Evolutionary conservation across 768 basidiomycete species (phyloP), one percentile per base, ranked within the genome.

Genomic region (Hortiboletus campestris): DNA sequence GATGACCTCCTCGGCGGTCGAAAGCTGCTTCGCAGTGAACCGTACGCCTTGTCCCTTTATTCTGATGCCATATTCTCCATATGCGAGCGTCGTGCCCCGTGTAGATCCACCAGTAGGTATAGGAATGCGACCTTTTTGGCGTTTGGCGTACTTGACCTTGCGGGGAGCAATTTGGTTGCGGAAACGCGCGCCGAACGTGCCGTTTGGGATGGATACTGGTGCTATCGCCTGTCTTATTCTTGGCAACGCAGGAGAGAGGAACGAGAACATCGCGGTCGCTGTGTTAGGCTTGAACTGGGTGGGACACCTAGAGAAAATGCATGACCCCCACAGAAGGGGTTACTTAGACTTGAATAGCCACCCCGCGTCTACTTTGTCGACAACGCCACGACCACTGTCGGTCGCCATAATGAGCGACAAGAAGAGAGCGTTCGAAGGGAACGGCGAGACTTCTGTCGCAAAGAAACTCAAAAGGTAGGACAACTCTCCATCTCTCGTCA

Each of bases 41-140:
- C 95, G 79, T 45, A 81, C 81, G 1, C 92, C 91, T 53, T 89
- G 81, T 0, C 87, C 88, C 63, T 90, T 89, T 44, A 97, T 89
- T 50, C 96, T 76, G 44, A 98, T 82, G 11, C 97, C 97, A 82
- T 86, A 99, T 8, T 95, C 88, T 38, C 95, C 97, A 63, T 84
- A 91, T 13, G 91, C 85, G 39, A 98, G 83, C 2, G 93, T 93
- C 5, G 97, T 95, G 20, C 96, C 97, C 68, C 93, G 91, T 13
- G 84, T 90, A 17, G 93, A 94, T 13, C 97, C 97, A 51, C 96
- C 97, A 31, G 73, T 85, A 2, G 91, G 91, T 48, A 95, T 83
- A 9, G 91, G 90, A 42, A 93, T 80, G 43, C 86, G 81, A 49
- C 94, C 95, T 71, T 97, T 97, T 75, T 96, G 94, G 12, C 91